phyloP scores from a whole-genome alignment of 1,284 basidiomycete genomes.

The Leccinum proximum region DNA sequence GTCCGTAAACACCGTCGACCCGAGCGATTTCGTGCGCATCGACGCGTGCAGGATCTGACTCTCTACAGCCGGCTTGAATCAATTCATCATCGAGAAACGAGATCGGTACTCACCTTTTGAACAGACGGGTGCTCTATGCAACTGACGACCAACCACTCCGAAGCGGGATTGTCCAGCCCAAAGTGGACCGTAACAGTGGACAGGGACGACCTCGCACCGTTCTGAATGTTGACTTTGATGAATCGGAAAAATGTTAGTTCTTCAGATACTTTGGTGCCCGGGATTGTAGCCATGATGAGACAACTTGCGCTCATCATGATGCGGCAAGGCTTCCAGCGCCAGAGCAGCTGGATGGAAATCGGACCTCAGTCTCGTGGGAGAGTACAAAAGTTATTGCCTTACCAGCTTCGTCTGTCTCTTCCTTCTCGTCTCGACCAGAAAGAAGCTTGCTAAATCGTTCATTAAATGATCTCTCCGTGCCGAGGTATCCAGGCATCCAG shows the following conservation, averaged over 20 bases:
- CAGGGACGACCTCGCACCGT: slow-evolving; percentile 46
- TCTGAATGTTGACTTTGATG: slow-evolving; percentile 68
- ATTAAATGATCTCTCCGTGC: slow-evolving; percentile 94
- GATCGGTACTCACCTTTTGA: slow-evolving; percentile 55
- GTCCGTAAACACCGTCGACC: slow-evolving; percentile 75
- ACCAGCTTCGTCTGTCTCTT: slow-evolving; percentile 92
- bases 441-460: slow-evolving; percentile 96
- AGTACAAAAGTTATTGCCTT: slow-evolving; percentile 28
- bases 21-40: slow-evolving; percentile 69
- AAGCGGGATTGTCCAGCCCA: slow-evolving; percentile 51
- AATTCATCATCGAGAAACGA: background rate
- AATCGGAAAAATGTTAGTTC: slow-evolving; percentile 55
- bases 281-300: slow-evolving; percentile 59
- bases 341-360: slow-evolving; percentile 63
- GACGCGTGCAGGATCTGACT: slow-evolving; percentile 69
- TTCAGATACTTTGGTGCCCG: slow-evolving; percentile 56
- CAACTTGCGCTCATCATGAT: too few species aligned
- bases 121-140: slow-evolving; percentile 69
- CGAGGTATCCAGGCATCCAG: slow-evolving; percentile 98
- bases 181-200: slow-evolving; percentile 10
- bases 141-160: slow-evolving; percentile 68
- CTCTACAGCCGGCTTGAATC: too few species aligned
- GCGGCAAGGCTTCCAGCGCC: slow-evolving; percentile 69
- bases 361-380: slow-evolving; percentile 7
- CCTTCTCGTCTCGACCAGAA: slow-evolving; percentile 93